Evolutionary conservation across 768 basidiomycete genomes (phyloP), one percentile per base, ranked within the genome.

Genomic region (Artomyces pyxidatus): DNA sequence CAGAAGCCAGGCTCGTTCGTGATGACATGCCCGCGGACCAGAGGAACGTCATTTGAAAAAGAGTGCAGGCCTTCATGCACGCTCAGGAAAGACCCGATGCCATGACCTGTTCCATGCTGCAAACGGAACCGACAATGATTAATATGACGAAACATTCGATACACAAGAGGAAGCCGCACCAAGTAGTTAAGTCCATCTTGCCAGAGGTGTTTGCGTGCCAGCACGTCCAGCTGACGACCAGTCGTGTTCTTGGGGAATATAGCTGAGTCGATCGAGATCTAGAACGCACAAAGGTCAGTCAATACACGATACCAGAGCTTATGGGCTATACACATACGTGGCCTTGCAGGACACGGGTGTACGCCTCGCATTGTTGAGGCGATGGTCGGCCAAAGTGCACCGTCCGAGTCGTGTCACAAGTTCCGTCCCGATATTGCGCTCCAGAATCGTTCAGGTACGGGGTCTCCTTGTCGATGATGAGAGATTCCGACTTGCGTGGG

Each of bases 401-500:
- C 1, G 88, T 89, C 42, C 87, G 77, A 12, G 85, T 86, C 22
- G 84, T 88, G 61, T 89, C 84, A 65, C 84, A 87, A 9, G 95
- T 98, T 4, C 92, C 94, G 60, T 97, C 94, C 54, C 75, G 71
- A 64, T 86, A 91, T 62, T 92, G 85, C 5, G 84, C 92, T 41
- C 95, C 95, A 12, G 91, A 92, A 67, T 97, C 95, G 63, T 90
- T 94, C 50, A 99, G 76, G 65, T 95, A 99, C 4, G 93, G 90
- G 2, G 80, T 76, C 11, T 85, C 76, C 29, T 79, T 73, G 56
- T 85, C 82, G 57, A 99, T 88, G 67, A 86, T 72, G 38, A 69
- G n/a, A 86, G 85, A 16, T 71, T 73, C 17, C 70, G 65, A 32
- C 61, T 85, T 81, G 51, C 77, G 76, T 0, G 96, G 92, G 0